These are phyloP conservation scores for Craterostigma plantagineum DNA, from an alignment of 257 asterid genomes.

Conservation along the genomic window DNA sequence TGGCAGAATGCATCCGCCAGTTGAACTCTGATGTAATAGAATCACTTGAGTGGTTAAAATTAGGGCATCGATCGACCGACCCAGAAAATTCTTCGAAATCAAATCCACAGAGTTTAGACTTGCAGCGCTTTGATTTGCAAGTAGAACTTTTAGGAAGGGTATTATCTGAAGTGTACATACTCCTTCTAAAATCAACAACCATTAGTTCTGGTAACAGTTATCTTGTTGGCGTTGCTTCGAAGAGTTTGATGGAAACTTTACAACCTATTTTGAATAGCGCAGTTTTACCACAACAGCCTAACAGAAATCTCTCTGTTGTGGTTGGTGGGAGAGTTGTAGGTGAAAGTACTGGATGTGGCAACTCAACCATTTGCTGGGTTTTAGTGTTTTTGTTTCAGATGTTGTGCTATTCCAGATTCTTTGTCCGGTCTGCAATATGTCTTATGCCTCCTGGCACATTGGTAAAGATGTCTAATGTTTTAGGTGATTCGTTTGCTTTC, in stretches of 20 bases:
- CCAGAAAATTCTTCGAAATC: slow-evolving; percentile 14
- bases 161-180: slow-evolving; percentile 44
- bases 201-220: slow-evolving; percentile 67
- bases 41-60: slow-evolving; percentile 56
- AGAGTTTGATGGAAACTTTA: slow-evolving; percentile 34
- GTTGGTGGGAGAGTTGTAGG: slow-evolving; percentile 24
- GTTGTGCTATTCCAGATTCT: slow-evolving; percentile 49
- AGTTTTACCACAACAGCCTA: slow-evolving; percentile 22
- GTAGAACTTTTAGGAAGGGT: slow-evolving; percentile 59
- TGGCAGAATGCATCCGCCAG: slow-evolving; percentile 51
- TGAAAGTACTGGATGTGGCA: slow-evolving; percentile 15
- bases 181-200: slow-evolving; percentile 55
- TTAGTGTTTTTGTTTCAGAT: slow-evolving; percentile 44
- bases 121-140: slow-evolving; percentile 18
- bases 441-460: slow-evolving; percentile 49
- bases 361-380: slow-evolving; percentile 37
- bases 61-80: slow-evolving; percentile 22
- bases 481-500: slow-evolving; percentile 36
- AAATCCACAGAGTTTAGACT: slow-evolving; percentile 11
- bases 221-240: slow-evolving; percentile 44
- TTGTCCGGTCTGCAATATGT: slow-evolving; percentile 44
- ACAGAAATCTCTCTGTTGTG: slow-evolving; percentile 20
- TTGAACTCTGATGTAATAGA: slow-evolving; percentile 43
- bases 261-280: slow-evolving; percentile 31
- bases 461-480: slow-evolving; percentile 39